These are phyloP conservation scores for Acanthochlamys bracteata DNA, from an alignment of 106 monocot genomes.

Conservation along the genomic window DNA sequence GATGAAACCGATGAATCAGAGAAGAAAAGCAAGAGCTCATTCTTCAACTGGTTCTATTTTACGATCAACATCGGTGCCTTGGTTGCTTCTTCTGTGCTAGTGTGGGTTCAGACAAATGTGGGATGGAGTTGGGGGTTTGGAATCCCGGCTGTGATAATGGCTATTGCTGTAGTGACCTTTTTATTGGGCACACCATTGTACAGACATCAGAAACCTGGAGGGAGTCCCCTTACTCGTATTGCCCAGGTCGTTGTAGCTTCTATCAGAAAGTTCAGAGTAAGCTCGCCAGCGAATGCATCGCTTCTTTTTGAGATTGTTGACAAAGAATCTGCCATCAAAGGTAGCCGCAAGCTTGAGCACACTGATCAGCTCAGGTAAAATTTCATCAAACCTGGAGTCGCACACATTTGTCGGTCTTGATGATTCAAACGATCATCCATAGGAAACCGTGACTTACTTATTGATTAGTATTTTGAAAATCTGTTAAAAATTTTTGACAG, in stretches of 20 bases:
- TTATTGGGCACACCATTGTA: conserved; percentile 27
- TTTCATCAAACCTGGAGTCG: conserved; percentile 42
- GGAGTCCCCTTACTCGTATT: conserved; percentile 36
- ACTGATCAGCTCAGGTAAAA: conserved; percentile 24
- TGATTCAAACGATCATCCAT: no score
- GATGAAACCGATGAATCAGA: conserved; percentile 33
- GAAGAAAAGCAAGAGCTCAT: conserved; percentile 46
- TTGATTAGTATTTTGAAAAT: no score
- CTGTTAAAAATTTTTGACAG: conserved; percentile 12
- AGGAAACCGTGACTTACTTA: neutral
- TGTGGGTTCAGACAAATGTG: conserved; percentile 30
- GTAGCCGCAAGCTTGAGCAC: conserved; percentile 47
- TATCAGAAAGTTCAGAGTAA: conserved; percentile 17
- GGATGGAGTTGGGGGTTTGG: conserved; percentile 46
- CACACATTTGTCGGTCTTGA: no score
- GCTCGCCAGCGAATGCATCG: conserved; percentile 18
- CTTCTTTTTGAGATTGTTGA: conserved; percentile 24
- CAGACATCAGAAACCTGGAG: conserved; percentile 38
- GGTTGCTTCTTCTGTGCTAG: conserved; percentile 29
- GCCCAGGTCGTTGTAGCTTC: conserved; percentile 38
- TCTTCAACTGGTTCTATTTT: conserved; percentile 56
- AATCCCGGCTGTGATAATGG: conserved; percentile 32
- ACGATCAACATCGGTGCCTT: conserved; percentile 43
- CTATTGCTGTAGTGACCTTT: conserved; percentile 29
- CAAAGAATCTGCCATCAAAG: conserved; percentile 35